Evolutionary conservation across 352 stramenopile species (phyloP).

Genomic region (Peronospora farinosa): DNA sequence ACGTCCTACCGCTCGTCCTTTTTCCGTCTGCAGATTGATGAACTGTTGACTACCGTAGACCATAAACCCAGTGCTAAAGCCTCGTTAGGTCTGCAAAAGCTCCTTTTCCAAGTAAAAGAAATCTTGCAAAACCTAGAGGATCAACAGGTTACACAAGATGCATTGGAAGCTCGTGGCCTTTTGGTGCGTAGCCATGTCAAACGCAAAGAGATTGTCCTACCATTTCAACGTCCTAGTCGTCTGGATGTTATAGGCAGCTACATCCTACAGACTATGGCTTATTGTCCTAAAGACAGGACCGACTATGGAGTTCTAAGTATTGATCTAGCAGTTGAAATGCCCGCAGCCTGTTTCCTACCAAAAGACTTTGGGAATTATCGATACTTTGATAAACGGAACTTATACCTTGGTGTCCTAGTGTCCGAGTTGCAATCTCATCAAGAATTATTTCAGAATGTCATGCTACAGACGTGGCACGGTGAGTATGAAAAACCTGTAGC

Average conservation of each 20-base stretch:
- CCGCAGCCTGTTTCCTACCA: constrained; percentile 66
- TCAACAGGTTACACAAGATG: constrained; percentile 73
- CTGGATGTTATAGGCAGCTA: constrained; percentile 86
- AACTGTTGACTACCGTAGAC: constrained; percentile 74
- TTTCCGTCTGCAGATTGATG: constrained; percentile 80
- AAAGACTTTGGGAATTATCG: constrained; percentile 88
- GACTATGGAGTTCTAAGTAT: constrained; percentile 62
- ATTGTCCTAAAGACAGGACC: constrained; percentile 38
- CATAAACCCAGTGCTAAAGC: constrained; percentile 45
- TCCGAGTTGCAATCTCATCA: constrained; percentile 40
- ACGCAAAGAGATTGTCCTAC: constrained; percentile 82
- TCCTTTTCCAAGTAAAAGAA: constrained; percentile 82
- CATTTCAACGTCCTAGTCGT: constrained; percentile 64
- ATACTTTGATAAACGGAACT: constrained; percentile 85
- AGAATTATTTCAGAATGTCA: constrained; percentile 47
- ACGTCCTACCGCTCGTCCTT: constrained; percentile 79
- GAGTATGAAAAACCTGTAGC: constrained; percentile 76
- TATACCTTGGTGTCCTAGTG: constrained; percentile 79
- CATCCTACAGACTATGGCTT: constrained; percentile 79
- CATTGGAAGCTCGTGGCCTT: constrained; percentile 48
- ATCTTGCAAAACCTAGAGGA: constrained; percentile 51
- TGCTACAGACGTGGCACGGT: constrained; percentile 62
- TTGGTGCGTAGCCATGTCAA: constrained; percentile 65
- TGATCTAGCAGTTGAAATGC: constrained; percentile 83
- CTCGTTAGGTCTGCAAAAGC: constrained; percentile 42